Evolutionary conservation across 441 rosid genomes (phyloP).

Genomic region (Erodium moschatum): DNA sequence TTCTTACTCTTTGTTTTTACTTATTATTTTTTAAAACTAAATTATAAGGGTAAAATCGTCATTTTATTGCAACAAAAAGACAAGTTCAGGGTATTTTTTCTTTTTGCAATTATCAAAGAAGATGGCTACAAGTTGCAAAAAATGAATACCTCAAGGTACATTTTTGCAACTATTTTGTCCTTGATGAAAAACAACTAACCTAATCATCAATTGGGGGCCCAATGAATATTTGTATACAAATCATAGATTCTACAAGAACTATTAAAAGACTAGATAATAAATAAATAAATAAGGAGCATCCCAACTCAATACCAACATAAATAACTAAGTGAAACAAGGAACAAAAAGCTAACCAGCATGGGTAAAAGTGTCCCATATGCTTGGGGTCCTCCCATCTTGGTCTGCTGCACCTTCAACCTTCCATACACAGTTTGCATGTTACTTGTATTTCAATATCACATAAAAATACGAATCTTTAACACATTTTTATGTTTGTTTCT

Average conservation of each 20-base stretch:
- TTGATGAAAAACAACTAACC: neutral
- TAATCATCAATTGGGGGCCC: neutral
- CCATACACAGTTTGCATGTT: conserved; percentile 2
- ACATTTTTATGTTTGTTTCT: neutral
- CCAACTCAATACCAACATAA: neutral
- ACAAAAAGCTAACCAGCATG: conserved; percentile 11
- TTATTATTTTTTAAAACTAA: no score
- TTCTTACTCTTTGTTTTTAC: no score
- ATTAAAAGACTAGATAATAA: neutral
- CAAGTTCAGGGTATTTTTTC: no score
- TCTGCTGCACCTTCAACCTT: conserved; percentile 24
- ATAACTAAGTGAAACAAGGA: neutral
- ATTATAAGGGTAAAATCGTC: no score
- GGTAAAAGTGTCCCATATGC: conserved; percentile 18
- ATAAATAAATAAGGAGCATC: neutral
- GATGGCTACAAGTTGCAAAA: no score
- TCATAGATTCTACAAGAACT: neutral
- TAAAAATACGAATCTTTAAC: neutral
- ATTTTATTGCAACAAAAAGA: no score
- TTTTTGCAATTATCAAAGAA: no score
- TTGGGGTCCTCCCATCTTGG: conserved; percentile 26
- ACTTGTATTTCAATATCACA: neutral
- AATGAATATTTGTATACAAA: no score
- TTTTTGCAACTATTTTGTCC: no score
- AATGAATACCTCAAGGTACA: no score